Conservation (phyloP, 495 filamentous ascomycete species). For the Penicillium waksmanii region DNA sequence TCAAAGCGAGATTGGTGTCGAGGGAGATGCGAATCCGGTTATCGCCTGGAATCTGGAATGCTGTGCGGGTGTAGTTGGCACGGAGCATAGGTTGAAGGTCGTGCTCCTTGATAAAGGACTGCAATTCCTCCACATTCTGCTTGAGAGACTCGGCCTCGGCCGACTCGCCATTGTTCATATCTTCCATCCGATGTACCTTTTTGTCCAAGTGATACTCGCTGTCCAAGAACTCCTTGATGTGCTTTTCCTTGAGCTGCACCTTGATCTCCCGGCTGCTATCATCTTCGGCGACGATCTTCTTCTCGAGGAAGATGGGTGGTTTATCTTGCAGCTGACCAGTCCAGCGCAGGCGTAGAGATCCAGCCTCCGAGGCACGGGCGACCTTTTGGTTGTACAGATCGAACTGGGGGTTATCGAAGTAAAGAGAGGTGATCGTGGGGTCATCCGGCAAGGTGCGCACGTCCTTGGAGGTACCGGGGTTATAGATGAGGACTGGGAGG, state of each 20-base stretch:
- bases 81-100: slow-evolving; percentile 83
- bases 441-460: slow-evolving; percentile 76
- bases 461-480: slow-evolving; percentile 77
- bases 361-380: slow-evolving; percentile 71
- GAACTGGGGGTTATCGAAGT: slow-evolving; percentile 90
- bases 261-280: slow-evolving; percentile 74
- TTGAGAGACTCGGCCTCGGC: slow-evolving; percentile 60
- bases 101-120: slow-evolving; percentile 75
- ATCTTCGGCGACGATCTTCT: slow-evolving; percentile 80
- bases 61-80: slow-evolving; percentile 91
- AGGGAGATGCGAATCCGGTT: slow-evolving; percentile 88
- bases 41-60: slow-evolving; percentile 95
- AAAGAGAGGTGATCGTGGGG: slow-evolving; percentile 91
- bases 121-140: slow-evolving; percentile 73
- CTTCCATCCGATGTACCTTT: slow-evolving; percentile 76
- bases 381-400: slow-evolving; percentile 85
- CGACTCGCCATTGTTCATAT: slow-evolving; percentile 67
- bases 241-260: slow-evolving; percentile 90
- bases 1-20: slow-evolving; percentile 89
- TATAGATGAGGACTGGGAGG: slow-evolving; percentile 90
- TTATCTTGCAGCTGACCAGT: slow-evolving; percentile 80
- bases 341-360: slow-evolving; percentile 88
- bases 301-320: slow-evolving; percentile 81
- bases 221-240: slow-evolving; percentile 83
- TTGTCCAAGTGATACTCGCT: slow-evolving; percentile 94